Evolutionary conservation across 2,329 filamentous ascomycete species (phyloP), one percentile per base, ranked within the genome.

Genomic region (Cladophialophora immunda): DNA sequence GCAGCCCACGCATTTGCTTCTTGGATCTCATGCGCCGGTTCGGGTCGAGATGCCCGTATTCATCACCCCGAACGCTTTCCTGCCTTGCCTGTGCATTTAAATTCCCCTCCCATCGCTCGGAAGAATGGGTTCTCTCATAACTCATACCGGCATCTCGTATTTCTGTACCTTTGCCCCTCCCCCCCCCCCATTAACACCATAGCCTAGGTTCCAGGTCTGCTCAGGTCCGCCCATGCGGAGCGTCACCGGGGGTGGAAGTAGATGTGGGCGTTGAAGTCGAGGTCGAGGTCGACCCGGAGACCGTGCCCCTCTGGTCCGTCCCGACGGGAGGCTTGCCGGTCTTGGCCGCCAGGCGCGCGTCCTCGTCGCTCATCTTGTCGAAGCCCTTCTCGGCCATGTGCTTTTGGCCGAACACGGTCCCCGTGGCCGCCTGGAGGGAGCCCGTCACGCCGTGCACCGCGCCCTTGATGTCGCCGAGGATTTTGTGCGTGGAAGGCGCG

Each of bases 291-390:
- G 45, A 50, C 22, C 47, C 38, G 15, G 58, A 36, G 25, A 54
- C 63, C 41, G 32, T 57, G 34, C 63, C 45, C 19, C 69, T 62
- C 45, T 41, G 56, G 41, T 63, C 67, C 8, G 63, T 66, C 1
- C 70, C 70, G 3, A 70, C 65, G n/a, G 70, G 70, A 17, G 64
- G 58, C 17, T 70, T 68, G 4, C 70, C 70, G 7, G 50, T 64
- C 56, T 72, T 72, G 5, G 70, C 69, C 2, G 66, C 70, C 19
- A 72, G 38, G 13, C 69, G 52, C 17, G 59, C 58, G 52, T 72
- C 70, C 47, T 72, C 70, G 4, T 64, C 59, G 17, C 58, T 59
- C 70, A 72, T 72, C 69, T 72, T 72, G 41, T 71, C 70, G 19
- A 71, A 65, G 2, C 70, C 68, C 50, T 68, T 66, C 45, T 72